Evolutionary conservation across 2,329 filamentous ascomycete genomes (phyloP).

Genomic region (Sclerotinia spermophila): DNA sequence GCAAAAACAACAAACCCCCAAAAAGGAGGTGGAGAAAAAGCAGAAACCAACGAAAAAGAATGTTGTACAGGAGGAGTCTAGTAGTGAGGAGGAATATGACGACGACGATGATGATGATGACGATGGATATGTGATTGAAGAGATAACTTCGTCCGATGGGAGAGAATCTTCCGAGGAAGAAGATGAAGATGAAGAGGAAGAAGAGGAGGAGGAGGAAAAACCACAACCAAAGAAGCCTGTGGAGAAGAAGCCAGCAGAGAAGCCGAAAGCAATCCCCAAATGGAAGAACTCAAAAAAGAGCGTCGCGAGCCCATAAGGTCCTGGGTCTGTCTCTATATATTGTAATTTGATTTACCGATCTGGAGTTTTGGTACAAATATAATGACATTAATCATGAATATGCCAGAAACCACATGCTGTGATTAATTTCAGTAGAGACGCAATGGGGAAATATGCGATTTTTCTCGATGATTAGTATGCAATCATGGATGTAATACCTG

Average conservation of each 20-base stretch:
- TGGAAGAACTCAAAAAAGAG: constrained; percentile 9
- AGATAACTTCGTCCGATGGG: constrained; percentile 13
- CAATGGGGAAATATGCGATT: too few relatives aligned
- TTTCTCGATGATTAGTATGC: too few relatives aligned
- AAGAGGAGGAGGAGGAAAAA: not conserved
- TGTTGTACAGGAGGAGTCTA: constrained; percentile 3
- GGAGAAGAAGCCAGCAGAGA: not conserved
- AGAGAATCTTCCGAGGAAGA: not conserved
- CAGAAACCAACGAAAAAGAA: not conserved
- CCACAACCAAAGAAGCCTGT: not conserved
- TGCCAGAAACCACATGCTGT: not conserved
- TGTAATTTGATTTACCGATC: not conserved
- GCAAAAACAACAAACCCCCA: not conserved
- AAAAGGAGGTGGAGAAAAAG: not conserved
- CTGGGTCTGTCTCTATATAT: not conserved
- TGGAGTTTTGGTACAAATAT: not conserved
- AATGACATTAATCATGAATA: not conserved
- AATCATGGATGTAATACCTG: too few relatives aligned
- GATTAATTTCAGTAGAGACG: not conserved
- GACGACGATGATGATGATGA: not conserved
- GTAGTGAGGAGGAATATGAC: constrained; percentile 12
- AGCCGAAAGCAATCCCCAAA: not conserved
- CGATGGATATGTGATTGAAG: constrained; percentile 15
- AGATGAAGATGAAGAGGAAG: not conserved
- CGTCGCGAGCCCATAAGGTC: not conserved